Evolutionary conservation across 2,329 filamentous ascomycete genomes (phyloP), one percentile per base, ranked within the genome.

Genomic region (Dryadomyces quercus-mongolicae): DNA sequence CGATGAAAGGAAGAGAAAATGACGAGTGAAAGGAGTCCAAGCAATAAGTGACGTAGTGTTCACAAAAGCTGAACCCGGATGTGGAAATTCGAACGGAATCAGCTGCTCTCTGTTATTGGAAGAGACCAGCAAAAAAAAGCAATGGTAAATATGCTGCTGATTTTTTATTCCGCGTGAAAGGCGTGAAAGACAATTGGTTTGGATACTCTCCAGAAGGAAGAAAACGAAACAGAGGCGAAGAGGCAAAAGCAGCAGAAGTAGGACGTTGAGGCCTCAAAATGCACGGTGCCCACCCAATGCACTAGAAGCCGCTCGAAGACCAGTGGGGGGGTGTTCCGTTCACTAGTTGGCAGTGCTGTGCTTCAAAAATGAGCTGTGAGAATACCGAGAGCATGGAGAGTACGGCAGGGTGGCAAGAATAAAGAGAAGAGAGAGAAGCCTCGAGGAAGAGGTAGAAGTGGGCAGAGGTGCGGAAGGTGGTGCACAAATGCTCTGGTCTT

Each of bases 361-460:
- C 16, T 5, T 42, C 38, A 12, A 42, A 15, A n/a, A 42, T 4
- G 38, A 42, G 8, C 16, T 4, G 18, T 44, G 8, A 44, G 42
- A 44, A 44, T n/a, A n/a, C 12, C 42, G 20, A 10, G 8, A 44
- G 18, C 42, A 44, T 5, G 5, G 18, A n/a, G 42, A 44, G 16
- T n/a, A 44, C 42, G 8, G 15, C 10, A 13, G n/a, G 15, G 12
- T 16, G 10, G 20, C 2, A 38, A 12, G n/a, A 31, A 20, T 15
- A 42, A n/a, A 21, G 38, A 18, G 34, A 50, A 18, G 49, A 18
- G 18, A 42, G 18, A 40, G 49, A 50, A 42, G 49, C 22, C 18
- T 51, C 49, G 38, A 51, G 49, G 49, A 51, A 13, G 49, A 16
- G 3, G 49, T 43, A 21, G 49, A 51, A 51, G 49, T 51, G 49